A percentile compares a stretch with the other conserved stretches of the same genome.
These are phyloP conservation scores for Botrytis medusae DNA, from an alignment of 2,329 filamentous ascomycete species.

Conservation along the genomic window DNA sequence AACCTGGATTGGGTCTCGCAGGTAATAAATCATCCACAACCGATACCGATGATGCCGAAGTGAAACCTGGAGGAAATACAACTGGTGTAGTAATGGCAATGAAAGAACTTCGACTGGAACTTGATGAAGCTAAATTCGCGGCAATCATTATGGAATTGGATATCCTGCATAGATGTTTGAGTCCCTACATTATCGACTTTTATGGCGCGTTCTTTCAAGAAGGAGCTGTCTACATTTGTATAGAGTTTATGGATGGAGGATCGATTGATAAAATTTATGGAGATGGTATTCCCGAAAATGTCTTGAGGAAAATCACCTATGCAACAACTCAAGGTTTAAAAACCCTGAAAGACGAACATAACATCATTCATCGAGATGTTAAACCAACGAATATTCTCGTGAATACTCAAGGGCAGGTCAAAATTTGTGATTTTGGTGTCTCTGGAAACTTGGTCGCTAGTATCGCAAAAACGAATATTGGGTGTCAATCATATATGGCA, in stretches of 20 bases:
- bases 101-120: constrained; percentile 95
- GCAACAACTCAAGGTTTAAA: constrained; percentile 90
- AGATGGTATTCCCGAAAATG: constrained; percentile 83
- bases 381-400: constrained; percentile 98
- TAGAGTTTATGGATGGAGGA: constrained; percentile 98
- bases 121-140: constrained; percentile 95
- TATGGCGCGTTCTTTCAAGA: constrained; percentile 99
- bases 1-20: constrained; percentile 59
- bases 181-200: constrained; percentile 97
- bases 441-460: constrained; percentile 95
- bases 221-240: constrained; percentile 97
- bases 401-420: constrained; percentile 87
- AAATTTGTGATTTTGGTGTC: constrained; percentile 98
- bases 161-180: constrained; percentile 90
- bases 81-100: constrained; percentile 93
- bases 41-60: constrained; percentile 38
- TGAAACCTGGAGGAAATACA: constrained; percentile 33
- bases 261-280: constrained; percentile 95
- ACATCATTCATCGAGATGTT: constrained; percentile 97
- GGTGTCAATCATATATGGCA: constrained; percentile 99
- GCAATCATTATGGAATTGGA: constrained; percentile 98
- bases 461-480: constrained; percentile 98
- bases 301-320: constrained; percentile 86
- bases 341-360: constrained; percentile 93
- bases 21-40: constrained; percentile 44